Conservation (phyloP, 148 eudicot genomes). For the Vaccinium myrtillus region DNA sequence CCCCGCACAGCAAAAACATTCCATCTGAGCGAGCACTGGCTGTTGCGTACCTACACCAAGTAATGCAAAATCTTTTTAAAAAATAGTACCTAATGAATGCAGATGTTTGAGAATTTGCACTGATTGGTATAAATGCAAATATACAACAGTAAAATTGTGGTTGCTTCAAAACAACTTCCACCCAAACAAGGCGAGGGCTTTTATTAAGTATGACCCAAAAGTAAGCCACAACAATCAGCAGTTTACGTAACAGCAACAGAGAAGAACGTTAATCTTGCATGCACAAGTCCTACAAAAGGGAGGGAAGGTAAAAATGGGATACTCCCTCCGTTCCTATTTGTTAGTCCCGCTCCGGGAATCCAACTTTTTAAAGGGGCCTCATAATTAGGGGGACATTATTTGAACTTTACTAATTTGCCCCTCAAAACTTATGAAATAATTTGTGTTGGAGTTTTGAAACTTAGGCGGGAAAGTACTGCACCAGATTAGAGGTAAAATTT, state of each 20-base stretch:
- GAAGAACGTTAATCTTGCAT: background rate
- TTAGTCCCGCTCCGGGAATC: no score
- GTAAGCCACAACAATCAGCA: background rate
- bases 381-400: no score
- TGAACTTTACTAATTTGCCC: no score
- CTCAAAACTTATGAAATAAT: no score
- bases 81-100: background rate
- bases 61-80: background rate
- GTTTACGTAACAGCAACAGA: background rate
- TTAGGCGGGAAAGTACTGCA: no score
- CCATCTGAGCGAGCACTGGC: slow-evolving; percentile 98
- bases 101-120: background rate
- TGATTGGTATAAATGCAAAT: slow-evolving; percentile 3
- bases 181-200: background rate
- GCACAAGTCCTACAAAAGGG: background rate
- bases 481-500: no score
- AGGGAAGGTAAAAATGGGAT: background rate
- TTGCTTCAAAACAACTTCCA: background rate
- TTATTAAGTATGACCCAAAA: background rate
- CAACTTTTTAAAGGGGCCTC: no score
- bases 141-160: background rate
- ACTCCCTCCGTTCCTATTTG: no score
- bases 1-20: slow-evolving; percentile 98
- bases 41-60: slow-evolving; percentile 80
- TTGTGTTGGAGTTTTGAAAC: no score